Evolutionary conservation across 768 basidiomycete genomes (phyloP).

Genomic region (Hygrophoropsis aurantiaca): DNA sequence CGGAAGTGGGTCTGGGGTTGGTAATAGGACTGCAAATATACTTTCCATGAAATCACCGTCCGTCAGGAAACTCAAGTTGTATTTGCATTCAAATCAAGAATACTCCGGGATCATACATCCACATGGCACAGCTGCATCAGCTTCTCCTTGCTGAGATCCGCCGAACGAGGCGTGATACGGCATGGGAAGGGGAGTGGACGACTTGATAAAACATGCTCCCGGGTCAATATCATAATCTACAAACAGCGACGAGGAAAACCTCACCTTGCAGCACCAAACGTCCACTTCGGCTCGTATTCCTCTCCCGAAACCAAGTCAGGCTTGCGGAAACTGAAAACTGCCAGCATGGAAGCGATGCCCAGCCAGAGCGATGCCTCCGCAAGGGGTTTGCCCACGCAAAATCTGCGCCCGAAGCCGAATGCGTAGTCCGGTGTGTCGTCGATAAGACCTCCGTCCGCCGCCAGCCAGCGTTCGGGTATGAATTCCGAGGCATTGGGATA

Average conservation of each 20-base stretch:
- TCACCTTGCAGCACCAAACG: conserved; percentile 29
- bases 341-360: conserved; percentile 33
- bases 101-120: too few species aligned
- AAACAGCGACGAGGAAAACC: conserved; percentile 1
- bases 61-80: too few species aligned
- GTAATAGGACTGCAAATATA: too few species aligned
- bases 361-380: conserved; percentile 35
- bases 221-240: too few species aligned
- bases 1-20: too few species aligned
- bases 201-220: neutral
- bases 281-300: conserved; percentile 33
- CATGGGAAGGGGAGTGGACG: conserved; percentile 12
- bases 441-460: neutral
- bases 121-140: too few species aligned
- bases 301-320: conserved; percentile 35
- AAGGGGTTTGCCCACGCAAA: conserved; percentile 17
- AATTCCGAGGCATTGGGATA: conserved; percentile 54
- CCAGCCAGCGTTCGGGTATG: conserved; percentile 53
- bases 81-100: too few species aligned
- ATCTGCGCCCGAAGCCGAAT: neutral
- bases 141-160: too few species aligned
- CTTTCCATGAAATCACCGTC: too few species aligned
- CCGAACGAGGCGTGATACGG: conserved; percentile 6
- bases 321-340: conserved; percentile 37
- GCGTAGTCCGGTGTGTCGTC: neutral